A percentile compares a stretch with the other conserved stretches of the same genome.
Conservation (phyloP, 2,329 filamentous ascomycete species). For the Arthrobotrys pseudoclavata region DNA sequence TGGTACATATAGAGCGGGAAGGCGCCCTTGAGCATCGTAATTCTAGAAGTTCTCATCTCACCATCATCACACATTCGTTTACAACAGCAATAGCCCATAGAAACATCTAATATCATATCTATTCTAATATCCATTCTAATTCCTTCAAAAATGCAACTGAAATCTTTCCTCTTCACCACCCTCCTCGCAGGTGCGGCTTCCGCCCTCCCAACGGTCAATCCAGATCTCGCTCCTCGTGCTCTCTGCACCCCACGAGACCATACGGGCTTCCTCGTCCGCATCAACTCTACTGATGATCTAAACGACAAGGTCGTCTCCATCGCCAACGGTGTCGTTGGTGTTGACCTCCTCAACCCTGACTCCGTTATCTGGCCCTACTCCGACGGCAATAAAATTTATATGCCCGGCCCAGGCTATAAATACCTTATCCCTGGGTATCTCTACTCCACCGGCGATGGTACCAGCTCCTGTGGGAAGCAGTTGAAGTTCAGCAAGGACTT, state of each 20-base stretch:
- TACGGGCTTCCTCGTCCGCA: slow-evolving; percentile 51
- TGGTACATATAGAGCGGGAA: slow-evolving; percentile 13
- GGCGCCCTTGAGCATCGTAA: slow-evolving; percentile 4
- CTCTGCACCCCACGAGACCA: slow-evolving; percentile 55
- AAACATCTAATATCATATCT: neutral
- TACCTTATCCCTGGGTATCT: slow-evolving; percentile 50
- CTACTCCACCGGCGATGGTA: slow-evolving; percentile 3
- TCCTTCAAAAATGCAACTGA: slow-evolving; percentile 38
- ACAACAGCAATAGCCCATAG: neutral
- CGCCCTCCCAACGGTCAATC: slow-evolving; percentile 35
- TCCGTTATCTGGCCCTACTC: slow-evolving; percentile 56
- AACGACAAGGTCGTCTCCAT: slow-evolving; percentile 53
- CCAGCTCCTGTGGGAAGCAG: slow-evolving; percentile 18
- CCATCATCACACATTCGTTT: slow-evolving; percentile 1
- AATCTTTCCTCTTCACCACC: slow-evolving; percentile 35
- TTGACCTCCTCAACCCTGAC: slow-evolving; percentile 44
- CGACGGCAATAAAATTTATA: slow-evolving; percentile 22
- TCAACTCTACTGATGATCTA: slow-evolving; percentile 53
- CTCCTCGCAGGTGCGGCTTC: slow-evolving; percentile 36
- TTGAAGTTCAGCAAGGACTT: slow-evolving; percentile 52
- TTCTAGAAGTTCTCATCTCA: slow-evolving; percentile 1
- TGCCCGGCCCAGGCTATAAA: slow-evolving; percentile 58
- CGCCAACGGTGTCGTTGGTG: slow-evolving; percentile 30
- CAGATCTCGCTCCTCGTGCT: slow-evolving; percentile 19
- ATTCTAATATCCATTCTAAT: neutral